Evolutionary conservation across 441 rosid genomes (phyloP).

Genomic region (Daphne laureola): DNA sequence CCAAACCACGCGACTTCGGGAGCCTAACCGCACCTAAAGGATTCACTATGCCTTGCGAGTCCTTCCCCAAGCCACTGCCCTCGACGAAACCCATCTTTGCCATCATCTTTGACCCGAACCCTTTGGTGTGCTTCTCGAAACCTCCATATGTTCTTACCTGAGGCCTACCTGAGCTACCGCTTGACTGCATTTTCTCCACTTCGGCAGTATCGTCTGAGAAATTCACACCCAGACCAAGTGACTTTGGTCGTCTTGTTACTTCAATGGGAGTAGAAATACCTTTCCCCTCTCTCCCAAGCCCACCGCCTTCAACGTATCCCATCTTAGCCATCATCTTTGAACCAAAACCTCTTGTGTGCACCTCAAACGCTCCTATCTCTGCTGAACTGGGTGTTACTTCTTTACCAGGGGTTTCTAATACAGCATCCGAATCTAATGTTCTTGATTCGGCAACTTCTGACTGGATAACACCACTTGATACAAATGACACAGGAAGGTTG

Average conservation of each 20-base stretch:
- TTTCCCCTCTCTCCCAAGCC: conserved; percentile 80
- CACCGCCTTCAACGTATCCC: conserved; percentile 85
- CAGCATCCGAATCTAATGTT: conserved; percentile 20
- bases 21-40: conserved; percentile 58
- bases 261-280: conserved; percentile 78
- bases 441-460: conserved; percentile 35
- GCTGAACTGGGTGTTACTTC: conserved; percentile 25
- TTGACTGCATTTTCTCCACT: conserved; percentile 1
- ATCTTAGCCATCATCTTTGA: conserved; percentile 96
- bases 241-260: conserved; percentile 75
- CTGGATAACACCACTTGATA: conserved; percentile 56
- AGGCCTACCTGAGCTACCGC: conserved; percentile 17
- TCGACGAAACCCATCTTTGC: conserved; percentile 87
- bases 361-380: conserved; percentile 72
- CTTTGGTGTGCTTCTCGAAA: conserved; percentile 80
- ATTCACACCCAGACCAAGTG: conserved; percentile 78
- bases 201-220: conserved; percentile 23
- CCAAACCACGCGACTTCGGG: conserved; percentile 68
- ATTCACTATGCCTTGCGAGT: conserved; percentile 69
- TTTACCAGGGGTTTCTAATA: conserved; percentile 23
- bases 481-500: conserved; percentile 70
- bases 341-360: conserved; percentile 88
- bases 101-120: conserved; percentile 94
- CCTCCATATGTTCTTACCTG: conserved; percentile 39
- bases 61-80: conserved; percentile 74